phyloP scores from a whole-genome alignment of 1,284 basidiomycete genomes.

The Melanopsichium pennsylvanicum region DNA sequence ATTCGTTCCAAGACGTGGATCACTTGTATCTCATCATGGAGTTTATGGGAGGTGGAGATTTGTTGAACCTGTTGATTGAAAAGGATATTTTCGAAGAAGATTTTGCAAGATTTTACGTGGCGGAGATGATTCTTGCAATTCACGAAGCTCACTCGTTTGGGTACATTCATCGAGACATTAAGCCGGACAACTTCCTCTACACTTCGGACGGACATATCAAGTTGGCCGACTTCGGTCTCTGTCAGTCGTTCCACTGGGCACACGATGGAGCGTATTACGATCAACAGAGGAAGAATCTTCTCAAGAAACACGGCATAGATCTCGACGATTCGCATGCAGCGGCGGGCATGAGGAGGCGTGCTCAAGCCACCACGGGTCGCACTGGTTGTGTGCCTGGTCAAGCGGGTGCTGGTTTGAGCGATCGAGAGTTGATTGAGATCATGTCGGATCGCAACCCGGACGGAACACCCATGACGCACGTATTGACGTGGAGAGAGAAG shows the following conservation, averaged over 20 bases:
- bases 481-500: slow-evolving; percentile 87
- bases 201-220: slow-evolving; percentile 90
- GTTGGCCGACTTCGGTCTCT: slow-evolving; percentile 93
- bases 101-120: slow-evolving; percentile 92
- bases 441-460: slow-evolving; percentile 61
- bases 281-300: slow-evolving; percentile 84
- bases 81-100: slow-evolving; percentile 90
- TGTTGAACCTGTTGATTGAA: slow-evolving; percentile 92
- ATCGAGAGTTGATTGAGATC: slow-evolving; percentile 52
- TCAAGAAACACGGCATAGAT: slow-evolving; percentile 93
- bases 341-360: slow-evolving; percentile 28
- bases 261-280: slow-evolving; percentile 76
- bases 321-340: slow-evolving; percentile 77
- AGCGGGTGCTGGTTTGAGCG: slow-evolving; percentile 37
- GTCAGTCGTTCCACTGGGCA: slow-evolving; percentile 62
- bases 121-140: slow-evolving; percentile 97
- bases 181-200: slow-evolving; percentile 95
- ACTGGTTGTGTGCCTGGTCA: slow-evolving; percentile 18
- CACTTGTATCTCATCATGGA: slow-evolving; percentile 86
- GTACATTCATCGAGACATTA: slow-evolving; percentile 97
- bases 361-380: slow-evolving; percentile 20
- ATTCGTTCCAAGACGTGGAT: slow-evolving; percentile 75
- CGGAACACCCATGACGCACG: slow-evolving; percentile 61
- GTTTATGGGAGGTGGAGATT: slow-evolving; percentile 94
- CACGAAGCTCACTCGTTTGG: slow-evolving; percentile 92